These are phyloP conservation scores for Harringtonia lauricola DNA, from an alignment of 2,329 filamentous ascomycete species.

Conservation along the genomic window DNA sequence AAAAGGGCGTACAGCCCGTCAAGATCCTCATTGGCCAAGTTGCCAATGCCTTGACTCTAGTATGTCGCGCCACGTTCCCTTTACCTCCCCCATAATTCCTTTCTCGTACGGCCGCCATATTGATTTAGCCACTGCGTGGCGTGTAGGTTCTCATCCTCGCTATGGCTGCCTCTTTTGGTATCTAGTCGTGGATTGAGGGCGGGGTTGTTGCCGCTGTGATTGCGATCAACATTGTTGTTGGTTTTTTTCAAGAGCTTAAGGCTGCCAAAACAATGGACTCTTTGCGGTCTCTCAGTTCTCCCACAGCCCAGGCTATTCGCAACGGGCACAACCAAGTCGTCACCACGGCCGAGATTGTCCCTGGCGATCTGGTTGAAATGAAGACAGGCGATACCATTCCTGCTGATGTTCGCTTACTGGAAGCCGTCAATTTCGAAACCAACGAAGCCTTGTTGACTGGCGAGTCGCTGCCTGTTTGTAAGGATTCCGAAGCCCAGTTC, in stretches of 20 bases:
- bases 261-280: conserved; percentile 44
- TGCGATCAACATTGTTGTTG: conserved; percentile 38
- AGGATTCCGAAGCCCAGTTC: conserved; percentile 38
- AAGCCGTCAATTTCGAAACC: conserved; percentile 43
- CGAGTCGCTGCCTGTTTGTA: conserved; percentile 47
- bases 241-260: conserved; percentile 41
- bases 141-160: conserved; percentile 31
- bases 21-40: conserved; percentile 49
- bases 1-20: conserved; percentile 37
- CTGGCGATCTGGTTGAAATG: conserved; percentile 45
- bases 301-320: conserved; percentile 37
- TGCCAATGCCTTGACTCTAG: conserved; percentile 53
- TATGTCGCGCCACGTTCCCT: conserved; percentile 16
- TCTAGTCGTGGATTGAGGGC: conserved; percentile 40
- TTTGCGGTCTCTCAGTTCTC: conserved; percentile 34
- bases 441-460: conserved; percentile 53
- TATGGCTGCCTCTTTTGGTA: conserved; percentile 39
- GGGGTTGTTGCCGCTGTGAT: conserved; percentile 41
- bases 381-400: conserved; percentile 33
- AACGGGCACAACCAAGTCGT: conserved; percentile 35
- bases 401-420: conserved; percentile 30
- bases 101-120: background rate
- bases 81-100: conserved; percentile 1
- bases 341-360: conserved; percentile 41
- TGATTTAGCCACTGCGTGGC: background rate